These are phyloP conservation scores for Trichomonas gallinae DNA, from an alignment of 208 protist species.

Conservation along the genomic window DNA sequence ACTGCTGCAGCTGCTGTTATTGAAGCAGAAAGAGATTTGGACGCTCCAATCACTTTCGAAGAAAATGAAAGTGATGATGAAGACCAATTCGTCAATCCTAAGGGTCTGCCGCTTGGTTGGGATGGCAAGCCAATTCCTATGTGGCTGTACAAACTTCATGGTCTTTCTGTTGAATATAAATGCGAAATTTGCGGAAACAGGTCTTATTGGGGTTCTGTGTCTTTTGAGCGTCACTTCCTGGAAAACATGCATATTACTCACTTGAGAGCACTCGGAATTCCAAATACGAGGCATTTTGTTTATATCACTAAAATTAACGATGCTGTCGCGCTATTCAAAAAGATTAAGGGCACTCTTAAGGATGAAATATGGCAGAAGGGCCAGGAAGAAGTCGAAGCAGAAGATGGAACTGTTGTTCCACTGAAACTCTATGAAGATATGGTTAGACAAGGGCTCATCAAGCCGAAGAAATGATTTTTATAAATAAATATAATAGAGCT, in stretches of 20 bases:
- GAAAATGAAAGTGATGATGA: conserved; percentile 37
- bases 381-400: conserved; percentile 68
- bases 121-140: conserved; percentile 74
- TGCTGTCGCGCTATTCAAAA: conserved; percentile 46
- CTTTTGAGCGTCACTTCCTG: conserved; percentile 66
- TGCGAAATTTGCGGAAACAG: conserved; percentile 71
- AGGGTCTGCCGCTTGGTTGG: conserved; percentile 62
- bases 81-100: conserved; percentile 51
- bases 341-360: conserved; percentile 35
- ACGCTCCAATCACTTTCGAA: conserved; percentile 20
- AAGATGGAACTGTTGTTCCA: conserved; percentile 59
- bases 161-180: conserved; percentile 62
- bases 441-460: conserved; percentile 51
- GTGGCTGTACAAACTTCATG: conserved; percentile 72
- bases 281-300: conserved; percentile 64
- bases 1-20: neutral
- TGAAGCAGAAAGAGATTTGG: neutral
- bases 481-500: too few species aligned
- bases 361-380: conserved; percentile 39
- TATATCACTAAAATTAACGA: conserved; percentile 66
- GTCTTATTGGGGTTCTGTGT: conserved; percentile 58
- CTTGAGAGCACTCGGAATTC: conserved; percentile 62
- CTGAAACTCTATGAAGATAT: conserved; percentile 63
- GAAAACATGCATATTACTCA: conserved; percentile 62
- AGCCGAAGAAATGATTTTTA: neutral